Conservation (phyloP, 2,329 filamentous ascomycete genomes). For the Salinomyces thailandicus region DNA sequence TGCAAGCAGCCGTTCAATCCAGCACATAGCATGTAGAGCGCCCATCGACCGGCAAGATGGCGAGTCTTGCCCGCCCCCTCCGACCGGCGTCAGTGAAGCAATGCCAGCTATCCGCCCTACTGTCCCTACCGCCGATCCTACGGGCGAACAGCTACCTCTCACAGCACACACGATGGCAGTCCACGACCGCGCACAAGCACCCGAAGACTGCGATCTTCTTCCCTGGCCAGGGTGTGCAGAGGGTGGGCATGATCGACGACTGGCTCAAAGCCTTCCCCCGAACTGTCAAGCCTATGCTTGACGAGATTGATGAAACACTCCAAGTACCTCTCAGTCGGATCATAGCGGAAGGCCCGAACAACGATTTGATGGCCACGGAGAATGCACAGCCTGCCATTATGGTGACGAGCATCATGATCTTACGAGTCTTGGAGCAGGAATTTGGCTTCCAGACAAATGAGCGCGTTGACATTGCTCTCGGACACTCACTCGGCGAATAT, state of each 20-base stretch:
- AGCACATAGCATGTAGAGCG: neutral
- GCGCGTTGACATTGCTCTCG: conserved; percentile 70
- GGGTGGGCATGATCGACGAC: conserved; percentile 37
- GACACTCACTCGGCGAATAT: conserved; percentile 89
- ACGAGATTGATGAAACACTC: conserved; percentile 74
- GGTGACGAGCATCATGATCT: conserved; percentile 82
- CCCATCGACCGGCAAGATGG: neutral
- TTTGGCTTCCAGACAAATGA: conserved; percentile 65
- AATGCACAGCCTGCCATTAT: conserved; percentile 94
- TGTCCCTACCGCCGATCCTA: conserved; percentile 19
- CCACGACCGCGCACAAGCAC: conserved; percentile 14
- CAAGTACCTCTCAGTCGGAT: conserved; percentile 64
- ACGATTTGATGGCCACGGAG: conserved; percentile 65
- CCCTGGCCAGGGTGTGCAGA: conserved; percentile 29
- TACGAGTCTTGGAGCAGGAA: conserved; percentile 75
- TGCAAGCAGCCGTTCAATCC: neutral
- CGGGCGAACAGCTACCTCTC: conserved; percentile 17
- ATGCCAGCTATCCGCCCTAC: conserved; percentile 7
- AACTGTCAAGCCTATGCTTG: conserved; percentile 64
- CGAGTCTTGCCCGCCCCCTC: neutral
- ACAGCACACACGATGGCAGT: conserved; percentile 15
- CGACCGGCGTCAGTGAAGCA: neutral
- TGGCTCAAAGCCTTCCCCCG: conserved; percentile 80
- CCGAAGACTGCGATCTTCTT: conserved; percentile 30
- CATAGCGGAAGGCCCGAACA: conserved; percentile 71